Evolutionary conservation across 257 asterid species (phyloP), one percentile per base, ranked within the genome.

Genomic region (Gynochthodes officinalis): DNA sequence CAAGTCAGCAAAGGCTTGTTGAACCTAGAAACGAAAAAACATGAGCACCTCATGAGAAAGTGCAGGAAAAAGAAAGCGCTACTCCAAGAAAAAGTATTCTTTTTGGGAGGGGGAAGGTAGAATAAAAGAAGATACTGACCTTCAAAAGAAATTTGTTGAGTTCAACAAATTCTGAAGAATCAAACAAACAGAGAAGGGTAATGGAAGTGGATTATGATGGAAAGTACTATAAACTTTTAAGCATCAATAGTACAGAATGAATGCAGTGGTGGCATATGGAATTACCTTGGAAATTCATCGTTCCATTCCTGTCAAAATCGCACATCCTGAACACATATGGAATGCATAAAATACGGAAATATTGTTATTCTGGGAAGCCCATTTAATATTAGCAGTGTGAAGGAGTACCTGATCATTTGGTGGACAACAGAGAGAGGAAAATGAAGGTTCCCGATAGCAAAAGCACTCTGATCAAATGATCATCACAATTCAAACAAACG

Each of bases 141-240:
- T 80, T 90, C 28, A 86, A 86, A 74, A 90, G 96, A 76, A 88
- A 90, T 88, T 87, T 89, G 91, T 90, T 90, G 50, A 90, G 95
- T 55, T 84, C 83, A 48, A 79, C 85, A 73, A 90, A 90, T 81
- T 90, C 97, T 90, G 90, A 75, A 67, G 68, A 79, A 60, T 10
- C 60, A 79, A 83, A 25, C 5, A 64, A n/a, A 39, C 7, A 16
- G 19, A 18, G 30, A 40, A 44, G 40, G 60, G 30, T 8, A 53
- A 21, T 53, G 4, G 30, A 53, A 50, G 4, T 53, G 60, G 0
- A 53, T 21, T 0, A 53, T 7, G 14, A 53, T n/a, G 21, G n/a
- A 23, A 23, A 15, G 19, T 49, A 33, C 35, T 32, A n/a, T 39
- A 1, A 64, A 18, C 5, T 21, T n/a, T 37, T 53, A 23, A 53